Evolutionary conservation across 140 eudicot genomes (phyloP).

Genomic region (Erigeron philadelphicus): DNA sequence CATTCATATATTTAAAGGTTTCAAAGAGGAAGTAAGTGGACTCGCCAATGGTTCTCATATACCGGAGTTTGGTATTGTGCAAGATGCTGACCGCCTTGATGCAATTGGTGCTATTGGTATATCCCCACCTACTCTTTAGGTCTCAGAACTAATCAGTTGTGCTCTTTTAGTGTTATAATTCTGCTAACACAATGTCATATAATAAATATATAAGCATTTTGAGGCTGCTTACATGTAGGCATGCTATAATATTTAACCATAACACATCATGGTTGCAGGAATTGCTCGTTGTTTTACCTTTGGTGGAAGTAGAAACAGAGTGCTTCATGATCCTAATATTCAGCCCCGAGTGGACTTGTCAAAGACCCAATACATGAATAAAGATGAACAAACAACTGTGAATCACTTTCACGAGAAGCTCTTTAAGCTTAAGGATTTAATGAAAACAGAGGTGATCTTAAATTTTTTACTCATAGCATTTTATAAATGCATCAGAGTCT

Average conservation of each 20-base stretch:
- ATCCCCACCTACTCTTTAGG: not conserved
- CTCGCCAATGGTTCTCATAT: slow-evolving; percentile 29
- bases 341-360: slow-evolving; percentile 72
- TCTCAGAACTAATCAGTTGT: not conserved
- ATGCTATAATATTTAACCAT: not conserved
- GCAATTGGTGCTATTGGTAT: slow-evolving; percentile 98
- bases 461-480: not conserved
- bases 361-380: slow-evolving; percentile 73
- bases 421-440: slow-evolving; percentile 73
- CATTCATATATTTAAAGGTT: slow-evolving; percentile 45
- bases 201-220: not conserved
- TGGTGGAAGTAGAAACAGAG: slow-evolving; percentile 89
- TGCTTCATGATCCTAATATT: slow-evolving; percentile 68
- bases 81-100: slow-evolving; percentile 99
- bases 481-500: slow-evolving; percentile 2
- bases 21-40: slow-evolving; percentile 79
- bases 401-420: slow-evolving; percentile 97
- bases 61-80: slow-evolving; percentile 81
- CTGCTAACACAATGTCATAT: not conserved
- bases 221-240: not conserved
- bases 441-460: slow-evolving; percentile 72
- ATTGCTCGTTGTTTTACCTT: slow-evolving; percentile 97
- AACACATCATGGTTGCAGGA: slow-evolving; percentile 33
- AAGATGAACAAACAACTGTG: slow-evolving; percentile 81
- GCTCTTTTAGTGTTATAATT: not conserved